Percentiles rank a stretch among this genome's conserved stretches.
phyloP scores from a whole-genome alignment of 2,329 filamentous ascomycete species.

The Aspergillus unguis region DNA sequence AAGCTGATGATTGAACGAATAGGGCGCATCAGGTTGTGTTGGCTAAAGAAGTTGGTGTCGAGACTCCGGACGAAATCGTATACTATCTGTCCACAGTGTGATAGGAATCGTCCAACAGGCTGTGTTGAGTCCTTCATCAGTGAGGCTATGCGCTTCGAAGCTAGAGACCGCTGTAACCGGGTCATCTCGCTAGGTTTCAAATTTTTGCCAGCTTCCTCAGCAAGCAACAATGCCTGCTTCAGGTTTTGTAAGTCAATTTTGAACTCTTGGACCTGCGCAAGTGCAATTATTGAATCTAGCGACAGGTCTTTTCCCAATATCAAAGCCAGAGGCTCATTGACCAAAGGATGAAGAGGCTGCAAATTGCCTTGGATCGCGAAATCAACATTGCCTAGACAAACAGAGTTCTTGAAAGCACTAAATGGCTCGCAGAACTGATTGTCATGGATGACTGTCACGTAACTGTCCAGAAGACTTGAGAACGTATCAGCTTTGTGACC shows the following conservation, averaged over 20 bases:
- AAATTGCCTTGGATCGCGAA: conserved; percentile 24
- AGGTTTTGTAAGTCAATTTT: conserved; percentile 36
- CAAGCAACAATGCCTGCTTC: conserved; percentile 30
- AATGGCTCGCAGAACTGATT: conserved; percentile 30
- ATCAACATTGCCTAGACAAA: conserved; percentile 24
- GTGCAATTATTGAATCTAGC: conserved; percentile 22
- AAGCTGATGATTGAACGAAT: conserved; percentile 39
- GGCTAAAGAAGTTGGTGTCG: conserved; percentile 25
- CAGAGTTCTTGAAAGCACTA: conserved; percentile 17
- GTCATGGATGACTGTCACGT: conserved; percentile 32
- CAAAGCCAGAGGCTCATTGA: conserved; percentile 38
- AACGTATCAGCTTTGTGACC: conserved; percentile 13
- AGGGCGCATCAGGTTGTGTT: conserved; percentile 23
- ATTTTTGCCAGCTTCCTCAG: conserved; percentile 30
- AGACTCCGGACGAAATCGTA: conserved; percentile 34
- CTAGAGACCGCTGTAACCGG: conserved; percentile 40
- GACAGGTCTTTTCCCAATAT: conserved; percentile 23
- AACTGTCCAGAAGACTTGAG: conserved; percentile 27
- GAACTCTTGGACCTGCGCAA: conserved; percentile 38
- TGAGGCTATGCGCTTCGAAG: conserved; percentile 37
- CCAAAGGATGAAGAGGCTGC: conserved; percentile 40
- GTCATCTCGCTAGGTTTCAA: conserved; percentile 44
- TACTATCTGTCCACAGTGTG: conserved; percentile 35
- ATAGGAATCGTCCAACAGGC: conserved; percentile 38
- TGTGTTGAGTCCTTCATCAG: conserved; percentile 43